Base-by-base conservation (phyloP, 257 asterid species). In the Handroanthus guayacan region DNA sequence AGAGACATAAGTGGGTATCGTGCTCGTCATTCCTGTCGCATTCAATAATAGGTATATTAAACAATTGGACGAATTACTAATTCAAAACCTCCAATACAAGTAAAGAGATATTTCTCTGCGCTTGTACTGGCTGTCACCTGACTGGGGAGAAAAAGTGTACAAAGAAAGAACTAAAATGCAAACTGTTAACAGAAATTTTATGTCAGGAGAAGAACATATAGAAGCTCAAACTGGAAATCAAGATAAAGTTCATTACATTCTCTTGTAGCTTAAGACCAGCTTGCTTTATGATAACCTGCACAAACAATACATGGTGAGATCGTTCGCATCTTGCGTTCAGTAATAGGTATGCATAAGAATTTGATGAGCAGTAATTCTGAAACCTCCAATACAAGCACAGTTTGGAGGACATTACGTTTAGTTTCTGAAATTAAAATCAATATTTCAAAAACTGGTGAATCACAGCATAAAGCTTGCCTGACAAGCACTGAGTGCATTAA, bases 181-280 rank as follows among this genome's bases (percentile, higher is more conserved):
- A 76, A 38, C 38, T 39, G 48, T 47, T 38, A 61, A 56, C 52
- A 48, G 36, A 81, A 12, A 71, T 64, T 43, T 36, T 62, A 52
- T 52, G 36, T 72, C 80, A 62, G n/a, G 25, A 48, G 55, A 65
- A 72, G 52, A 67, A 72, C 57, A 67, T 56, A 2, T 5, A 25
- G 67, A 82, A 61, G 71, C 61, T 72, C 44, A 75, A 39, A 63
- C 1, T 25, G 36, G 72, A 41, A 52, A 78, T 44, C 37, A 62
- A 47, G 20, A 12, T 51, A 70, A 54, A 31, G 79, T 60, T 44
- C 14, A 64, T 88, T 92, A 95, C 98, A 83, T 88, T 92, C 74
- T 88, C 98, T 80, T 95, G 97, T 58, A 95, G 93, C 92, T 88
- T 89, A 78, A 91, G 94, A 77, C 98, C 97, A 68, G 97, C 98